phyloP scores from a whole-genome alignment of 805 yeast species.

The Candida nitratophila region DNA sequence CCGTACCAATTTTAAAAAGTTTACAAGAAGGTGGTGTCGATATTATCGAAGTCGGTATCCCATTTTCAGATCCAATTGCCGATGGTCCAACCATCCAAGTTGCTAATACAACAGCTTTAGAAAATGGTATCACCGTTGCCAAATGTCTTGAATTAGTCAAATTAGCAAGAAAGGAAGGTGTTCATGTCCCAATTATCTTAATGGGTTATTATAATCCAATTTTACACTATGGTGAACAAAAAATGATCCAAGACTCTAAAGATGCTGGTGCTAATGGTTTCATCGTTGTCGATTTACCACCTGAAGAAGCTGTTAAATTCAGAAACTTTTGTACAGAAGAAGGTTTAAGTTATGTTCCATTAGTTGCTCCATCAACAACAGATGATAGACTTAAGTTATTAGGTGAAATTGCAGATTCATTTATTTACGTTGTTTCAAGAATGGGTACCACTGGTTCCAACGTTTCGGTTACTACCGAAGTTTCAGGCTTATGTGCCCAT shows the following conservation, averaged over 20 bases:
- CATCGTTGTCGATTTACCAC: constrained; percentile 93
- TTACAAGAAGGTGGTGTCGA: constrained; percentile 96
- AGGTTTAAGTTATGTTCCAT: constrained; percentile 81
- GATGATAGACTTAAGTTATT: constrained; percentile 77
- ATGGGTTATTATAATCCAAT: constrained; percentile 99
- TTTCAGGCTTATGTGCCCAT: constrained; percentile 61
- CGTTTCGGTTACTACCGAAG: constrained; percentile 52
- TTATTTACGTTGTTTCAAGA: constrained; percentile 91
- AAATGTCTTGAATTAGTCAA: constrained; percentile 65
- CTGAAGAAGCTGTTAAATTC: constrained; percentile 91
- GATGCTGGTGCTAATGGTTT: constrained; percentile 93
- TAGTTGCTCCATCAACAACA: constrained; percentile 95
- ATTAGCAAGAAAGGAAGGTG: constrained; percentile 75
- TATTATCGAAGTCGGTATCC: constrained; percentile 89
- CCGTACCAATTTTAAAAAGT: constrained; percentile 78
- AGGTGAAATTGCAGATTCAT: constrained; percentile 86
- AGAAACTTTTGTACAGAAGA: constrained; percentile 61
- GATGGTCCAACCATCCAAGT: constrained; percentile 97
- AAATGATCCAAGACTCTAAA: constrained; percentile 70
- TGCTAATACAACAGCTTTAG: constrained; percentile 76
- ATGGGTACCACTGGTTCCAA: constrained; percentile 98
- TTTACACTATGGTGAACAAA: constrained; percentile 80
- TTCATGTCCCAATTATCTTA: constrained; percentile 79
- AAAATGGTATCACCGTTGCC: constrained; percentile 71
- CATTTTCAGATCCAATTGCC: constrained; percentile 97